A percentile compares a stretch with the other conserved stretches of the same genome.
Evolutionary conservation across 1,284 basidiomycete species (phyloP).

Genomic region (Waitea zeae): DNA sequence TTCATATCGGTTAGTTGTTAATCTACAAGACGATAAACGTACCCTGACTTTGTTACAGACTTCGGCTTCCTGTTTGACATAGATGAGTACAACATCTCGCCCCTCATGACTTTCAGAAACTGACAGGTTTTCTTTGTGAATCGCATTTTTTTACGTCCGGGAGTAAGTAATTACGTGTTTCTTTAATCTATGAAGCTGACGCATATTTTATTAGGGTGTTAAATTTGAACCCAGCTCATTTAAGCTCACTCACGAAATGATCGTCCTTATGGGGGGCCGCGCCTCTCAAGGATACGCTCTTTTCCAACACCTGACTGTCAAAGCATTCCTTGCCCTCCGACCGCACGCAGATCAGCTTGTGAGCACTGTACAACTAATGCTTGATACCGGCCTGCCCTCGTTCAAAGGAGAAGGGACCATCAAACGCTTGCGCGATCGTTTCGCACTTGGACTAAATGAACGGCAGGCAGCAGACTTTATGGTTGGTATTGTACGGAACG

Average conservation of each 20-base stretch:
- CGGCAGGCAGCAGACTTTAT: constrained; percentile 88
- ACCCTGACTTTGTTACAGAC: constrained; percentile 28
- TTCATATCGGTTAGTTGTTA: constrained; percentile 65
- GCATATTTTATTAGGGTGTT: constrained; percentile 44
- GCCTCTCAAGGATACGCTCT: constrained; percentile 86
- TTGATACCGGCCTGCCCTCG: constrained; percentile 85
- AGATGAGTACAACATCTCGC: too few species aligned
- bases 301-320: constrained; percentile 89
- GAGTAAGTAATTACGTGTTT: constrained; percentile 11
- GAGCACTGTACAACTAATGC: constrained; percentile 83
- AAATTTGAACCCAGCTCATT: constrained; percentile 97
- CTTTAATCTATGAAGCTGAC: constrained; percentile 1
- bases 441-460: constrained; percentile 72
- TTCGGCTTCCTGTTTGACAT: constrained; percentile 99
- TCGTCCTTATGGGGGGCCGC: constrained; percentile 90
- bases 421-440: constrained; percentile 73
- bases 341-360: constrained; percentile 85
- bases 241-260: constrained; percentile 98
- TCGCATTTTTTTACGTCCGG: too few species aligned
- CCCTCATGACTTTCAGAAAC: constrained; percentile 12
- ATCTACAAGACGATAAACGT: constrained; percentile 1
- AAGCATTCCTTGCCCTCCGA: constrained; percentile 90
- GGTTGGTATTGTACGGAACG: constrained; percentile 78
- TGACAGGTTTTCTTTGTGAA: constrained; percentile 9
- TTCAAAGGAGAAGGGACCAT: constrained; percentile 96